These are phyloP conservation scores for Ambrosiella beaveri DNA, from an alignment of 2,329 filamentous ascomycete genomes.

Conservation along the genomic window DNA sequence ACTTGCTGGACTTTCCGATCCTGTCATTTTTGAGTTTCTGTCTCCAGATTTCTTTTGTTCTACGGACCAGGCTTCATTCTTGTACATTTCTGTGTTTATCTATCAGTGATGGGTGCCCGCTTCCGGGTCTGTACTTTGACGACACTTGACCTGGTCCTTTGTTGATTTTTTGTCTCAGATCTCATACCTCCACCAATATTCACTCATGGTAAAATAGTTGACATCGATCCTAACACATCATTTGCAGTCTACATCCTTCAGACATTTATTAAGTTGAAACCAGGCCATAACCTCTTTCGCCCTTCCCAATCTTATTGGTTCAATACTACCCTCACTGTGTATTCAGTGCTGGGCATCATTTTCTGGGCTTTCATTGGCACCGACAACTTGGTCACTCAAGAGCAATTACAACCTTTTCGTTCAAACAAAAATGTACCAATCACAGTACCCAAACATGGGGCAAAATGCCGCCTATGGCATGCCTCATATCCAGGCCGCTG, in stretches of 20 bases:
- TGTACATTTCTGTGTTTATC: not conserved
- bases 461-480: constrained; percentile 70
- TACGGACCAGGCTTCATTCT: not conserved
- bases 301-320: too few species aligned
- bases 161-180: not conserved
- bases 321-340: too few species aligned
- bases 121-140: not conserved
- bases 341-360: too few species aligned
- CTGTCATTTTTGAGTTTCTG: not conserved
- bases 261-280: too few species aligned
- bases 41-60: not conserved
- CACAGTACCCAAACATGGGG: constrained; percentile 56
- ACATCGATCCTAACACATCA: too few species aligned
- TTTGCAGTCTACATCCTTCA: too few species aligned
- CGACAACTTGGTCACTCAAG: not conserved
- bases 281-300: too few species aligned
- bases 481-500: constrained; percentile 70
- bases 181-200: not conserved
- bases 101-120: not conserved
- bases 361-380: too few species aligned
- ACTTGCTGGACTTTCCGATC: not conserved
- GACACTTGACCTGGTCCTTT: not conserved
- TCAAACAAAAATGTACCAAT: constrained; percentile 39
- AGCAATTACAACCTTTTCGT: not conserved
- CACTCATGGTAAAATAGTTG: not conserved